These are phyloP conservation scores for Flaveria ramosissima DNA, from an alignment of 129 eudicot genomes.

Conservation along the genomic window DNA sequence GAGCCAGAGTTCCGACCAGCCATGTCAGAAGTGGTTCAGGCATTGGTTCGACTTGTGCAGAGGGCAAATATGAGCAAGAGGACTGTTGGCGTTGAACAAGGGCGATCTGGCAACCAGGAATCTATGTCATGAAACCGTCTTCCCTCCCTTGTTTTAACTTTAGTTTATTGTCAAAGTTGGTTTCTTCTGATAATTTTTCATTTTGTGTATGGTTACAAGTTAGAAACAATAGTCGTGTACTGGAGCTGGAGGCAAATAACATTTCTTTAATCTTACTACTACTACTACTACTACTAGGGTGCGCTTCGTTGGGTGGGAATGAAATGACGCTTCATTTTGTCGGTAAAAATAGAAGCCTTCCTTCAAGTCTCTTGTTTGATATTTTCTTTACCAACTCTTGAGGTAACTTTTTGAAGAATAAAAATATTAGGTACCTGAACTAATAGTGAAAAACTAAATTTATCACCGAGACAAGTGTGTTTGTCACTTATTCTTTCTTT, in stretches of 20 bases:
- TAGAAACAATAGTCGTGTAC: conserved; percentile 3
- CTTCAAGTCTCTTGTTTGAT: no score
- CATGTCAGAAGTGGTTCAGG: conserved; percentile 71
- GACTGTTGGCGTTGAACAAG: conserved; percentile 71
- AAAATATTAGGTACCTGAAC: no score
- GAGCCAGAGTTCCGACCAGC: conserved; percentile 75
- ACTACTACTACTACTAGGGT: not conserved
- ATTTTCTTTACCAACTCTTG: no score
- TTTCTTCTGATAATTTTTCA: not conserved
- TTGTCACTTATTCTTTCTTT: no score
- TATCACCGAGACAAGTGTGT: no score
- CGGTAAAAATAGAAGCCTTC: no score
- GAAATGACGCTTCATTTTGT: no score
- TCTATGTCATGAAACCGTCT: not conserved
- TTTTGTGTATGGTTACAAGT: not conserved
- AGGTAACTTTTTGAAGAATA: no score
- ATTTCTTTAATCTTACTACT: not conserved
- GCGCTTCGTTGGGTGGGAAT: no score
- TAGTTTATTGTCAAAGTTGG: not conserved
- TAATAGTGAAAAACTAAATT: no score
- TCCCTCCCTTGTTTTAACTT: conserved; percentile 3
- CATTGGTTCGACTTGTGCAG: conserved; percentile 56
- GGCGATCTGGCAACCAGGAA: conserved; percentile 43
- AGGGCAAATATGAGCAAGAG: conserved; percentile 55
- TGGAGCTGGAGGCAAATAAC: not conserved